These are phyloP conservation scores for Candida fluviatilis DNA, from an alignment of 805 yeast genomes.

Conservation along the genomic window DNA sequence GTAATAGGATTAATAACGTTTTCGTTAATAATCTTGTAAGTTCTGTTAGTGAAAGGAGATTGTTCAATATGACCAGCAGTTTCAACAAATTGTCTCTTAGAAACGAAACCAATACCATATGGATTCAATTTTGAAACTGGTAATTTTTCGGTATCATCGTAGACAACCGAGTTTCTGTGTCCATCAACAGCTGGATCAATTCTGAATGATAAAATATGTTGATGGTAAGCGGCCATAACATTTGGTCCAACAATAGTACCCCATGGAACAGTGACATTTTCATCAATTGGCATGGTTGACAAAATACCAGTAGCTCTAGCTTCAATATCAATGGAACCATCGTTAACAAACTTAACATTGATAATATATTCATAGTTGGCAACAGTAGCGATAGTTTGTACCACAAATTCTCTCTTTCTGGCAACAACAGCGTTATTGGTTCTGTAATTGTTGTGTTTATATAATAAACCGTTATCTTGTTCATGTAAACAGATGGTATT, in stretches of 20 bases:
- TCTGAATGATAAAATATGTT: conserved; percentile 74
- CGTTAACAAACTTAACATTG: conserved; percentile 69
- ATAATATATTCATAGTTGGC: conserved; percentile 80
- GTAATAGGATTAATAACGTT: conserved; percentile 64
- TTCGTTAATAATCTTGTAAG: conserved; percentile 73
- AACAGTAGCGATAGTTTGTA: conserved; percentile 79
- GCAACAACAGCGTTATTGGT: conserved; percentile 66
- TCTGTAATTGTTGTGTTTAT: conserved; percentile 79
- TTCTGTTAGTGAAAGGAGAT: conserved; percentile 70
- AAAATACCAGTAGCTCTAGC: conserved; percentile 84
- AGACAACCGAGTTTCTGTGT: conserved; percentile 67
- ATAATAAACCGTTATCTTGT: conserved; percentile 71
- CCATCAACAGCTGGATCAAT: conserved; percentile 83
- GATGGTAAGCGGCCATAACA: conserved; percentile 82
- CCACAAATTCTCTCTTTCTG: conserved; percentile 73
- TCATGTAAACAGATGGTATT: conserved; percentile 79
- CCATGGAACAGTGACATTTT: conserved; percentile 60
- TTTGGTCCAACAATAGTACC: conserved; percentile 78
- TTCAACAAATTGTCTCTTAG: conserved; percentile 61
- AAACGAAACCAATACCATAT: conserved; percentile 64
- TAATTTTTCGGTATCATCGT: conserved; percentile 64
- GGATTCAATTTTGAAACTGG: conserved; percentile 56
- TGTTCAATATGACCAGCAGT: conserved; percentile 70
- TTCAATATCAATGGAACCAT: conserved; percentile 73
- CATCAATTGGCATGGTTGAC: conserved; percentile 80